Evolutionary conservation across 139 green algal genomes (phyloP).

Genomic region (Chlamydomonas applanata): DNA sequence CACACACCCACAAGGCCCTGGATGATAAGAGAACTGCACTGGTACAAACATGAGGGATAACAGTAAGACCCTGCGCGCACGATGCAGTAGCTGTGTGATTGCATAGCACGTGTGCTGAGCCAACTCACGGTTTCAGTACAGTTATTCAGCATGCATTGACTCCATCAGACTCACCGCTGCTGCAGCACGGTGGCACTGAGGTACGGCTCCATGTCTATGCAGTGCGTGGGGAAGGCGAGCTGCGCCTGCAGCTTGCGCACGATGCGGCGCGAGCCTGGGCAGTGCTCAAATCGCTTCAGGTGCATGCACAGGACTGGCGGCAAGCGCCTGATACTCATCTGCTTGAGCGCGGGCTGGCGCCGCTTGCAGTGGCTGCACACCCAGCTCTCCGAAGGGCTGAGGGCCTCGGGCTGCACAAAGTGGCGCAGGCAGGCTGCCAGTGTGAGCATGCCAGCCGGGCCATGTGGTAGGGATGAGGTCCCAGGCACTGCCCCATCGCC

Average conservation of each 20-base stretch:
- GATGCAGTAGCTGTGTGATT: too few relatives aligned
- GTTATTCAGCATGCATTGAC: too few relatives aligned
- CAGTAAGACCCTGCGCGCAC: too few relatives aligned
- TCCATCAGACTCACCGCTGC: constrained; percentile 2
- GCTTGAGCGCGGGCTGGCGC: constrained; percentile 66
- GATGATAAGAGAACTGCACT: too few relatives aligned
- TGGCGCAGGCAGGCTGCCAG: constrained; percentile 73
- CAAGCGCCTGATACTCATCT: constrained; percentile 81
- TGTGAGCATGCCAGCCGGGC: neutral
- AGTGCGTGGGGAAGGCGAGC: constrained; percentile 65
- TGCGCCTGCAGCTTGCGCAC: constrained; percentile 73
- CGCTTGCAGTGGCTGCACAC: constrained; percentile 52
- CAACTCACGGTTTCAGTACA: too few relatives aligned
- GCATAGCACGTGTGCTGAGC: too few relatives aligned
- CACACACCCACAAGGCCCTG: too few relatives aligned
- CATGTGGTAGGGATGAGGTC: neutral
- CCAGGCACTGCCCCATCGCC: too few relatives aligned
- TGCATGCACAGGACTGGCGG: constrained; percentile 86
- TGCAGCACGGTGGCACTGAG: constrained; percentile 57
- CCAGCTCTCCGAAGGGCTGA: constrained; percentile 51
- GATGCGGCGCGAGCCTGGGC: neutral
- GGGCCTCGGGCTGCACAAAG: constrained; percentile 69
- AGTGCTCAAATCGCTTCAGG: constrained; percentile 90
- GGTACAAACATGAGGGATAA: too few relatives aligned
- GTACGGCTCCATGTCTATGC: constrained; percentile 83